Evolutionary conservation across 345 rosid species (phyloP).

Genomic region (Laguncularia racemosa): DNA sequence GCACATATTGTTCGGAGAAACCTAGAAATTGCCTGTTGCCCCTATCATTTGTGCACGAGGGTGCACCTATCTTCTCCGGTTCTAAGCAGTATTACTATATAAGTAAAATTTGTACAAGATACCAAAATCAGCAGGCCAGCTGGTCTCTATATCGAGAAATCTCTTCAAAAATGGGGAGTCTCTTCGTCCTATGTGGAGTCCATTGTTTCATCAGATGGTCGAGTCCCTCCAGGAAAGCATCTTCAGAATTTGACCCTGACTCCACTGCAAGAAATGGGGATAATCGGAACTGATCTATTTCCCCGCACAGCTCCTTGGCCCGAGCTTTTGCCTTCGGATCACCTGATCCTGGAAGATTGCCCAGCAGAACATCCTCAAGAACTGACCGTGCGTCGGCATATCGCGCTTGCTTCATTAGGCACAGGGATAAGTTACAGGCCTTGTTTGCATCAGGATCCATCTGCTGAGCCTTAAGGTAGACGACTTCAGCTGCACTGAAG

Average conservation of each 20-base stretch:
- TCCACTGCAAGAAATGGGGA: neutral
- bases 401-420: constrained; percentile 63
- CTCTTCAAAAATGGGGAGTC: constrained; percentile 86
- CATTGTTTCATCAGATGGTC: constrained; percentile 57
- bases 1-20: too few relatives aligned
- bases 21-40: too few relatives aligned
- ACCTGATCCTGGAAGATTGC: constrained; percentile 34
- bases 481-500: constrained; percentile 61
- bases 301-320: constrained; percentile 37
- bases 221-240: constrained; percentile 50
- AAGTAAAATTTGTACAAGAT: too few relatives aligned
- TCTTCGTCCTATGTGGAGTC: constrained; percentile 57
- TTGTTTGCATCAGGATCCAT: constrained; percentile 87
- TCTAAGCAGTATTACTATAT: too few relatives aligned
- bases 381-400: constrained; percentile 38
- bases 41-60: too few relatives aligned
- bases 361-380: constrained; percentile 35
- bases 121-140: constrained; percentile 49
- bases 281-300: constrained; percentile 18
- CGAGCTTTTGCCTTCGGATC: constrained; percentile 48
- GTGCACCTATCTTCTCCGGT: too few relatives aligned
- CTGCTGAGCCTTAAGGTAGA: constrained; percentile 65
- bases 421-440: constrained; percentile 72
- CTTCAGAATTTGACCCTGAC: constrained; percentile 24
- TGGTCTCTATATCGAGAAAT: constrained; percentile 81